Conservation (phyloP, 345 rosid genomes). For the Anacardium occidentale region DNA sequence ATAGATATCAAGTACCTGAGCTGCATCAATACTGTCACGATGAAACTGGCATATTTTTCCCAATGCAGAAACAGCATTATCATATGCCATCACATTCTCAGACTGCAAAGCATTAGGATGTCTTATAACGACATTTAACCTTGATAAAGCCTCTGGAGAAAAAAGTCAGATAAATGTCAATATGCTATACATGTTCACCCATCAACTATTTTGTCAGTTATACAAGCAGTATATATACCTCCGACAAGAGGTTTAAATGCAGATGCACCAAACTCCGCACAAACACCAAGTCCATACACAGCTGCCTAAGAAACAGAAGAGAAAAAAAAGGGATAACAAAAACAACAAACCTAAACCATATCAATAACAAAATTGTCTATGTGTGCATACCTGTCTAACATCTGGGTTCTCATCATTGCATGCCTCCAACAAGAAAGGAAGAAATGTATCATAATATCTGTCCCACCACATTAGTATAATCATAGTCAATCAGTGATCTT, state of each 20-base stretch:
- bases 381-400: conserved; percentile 78
- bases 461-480: conserved; percentile 22
- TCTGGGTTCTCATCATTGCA: conserved; percentile 92
- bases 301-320: conserved; percentile 67
- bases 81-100: conserved; percentile 95
- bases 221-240: conserved; percentile 53
- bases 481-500: conserved; percentile 18
- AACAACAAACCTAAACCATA: conserved; percentile 2
- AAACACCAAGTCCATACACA: conserved; percentile 98
- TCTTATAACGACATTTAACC: conserved; percentile 81
- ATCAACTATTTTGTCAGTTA: background rate
- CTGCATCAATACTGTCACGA: conserved; percentile 80
- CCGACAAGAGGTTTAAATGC: conserved; percentile 92
- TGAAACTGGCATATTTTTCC: conserved; percentile 95
- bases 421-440: conserved; percentile 97
- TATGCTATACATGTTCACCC: background rate
- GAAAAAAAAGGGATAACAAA: conserved; percentile 16
- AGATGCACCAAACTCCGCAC: conserved; percentile 97
- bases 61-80: conserved; percentile 98
- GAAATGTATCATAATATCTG: conserved; percentile 94
- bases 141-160: conserved; percentile 89
- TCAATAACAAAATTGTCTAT: conserved; percentile 10
- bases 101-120: conserved; percentile 77
- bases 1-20: conserved; percentile 59
- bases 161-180: conserved; percentile 31